Conservation (phyloP, 2,329 filamentous ascomycete genomes). For the Colletotrichum tropicale region DNA sequence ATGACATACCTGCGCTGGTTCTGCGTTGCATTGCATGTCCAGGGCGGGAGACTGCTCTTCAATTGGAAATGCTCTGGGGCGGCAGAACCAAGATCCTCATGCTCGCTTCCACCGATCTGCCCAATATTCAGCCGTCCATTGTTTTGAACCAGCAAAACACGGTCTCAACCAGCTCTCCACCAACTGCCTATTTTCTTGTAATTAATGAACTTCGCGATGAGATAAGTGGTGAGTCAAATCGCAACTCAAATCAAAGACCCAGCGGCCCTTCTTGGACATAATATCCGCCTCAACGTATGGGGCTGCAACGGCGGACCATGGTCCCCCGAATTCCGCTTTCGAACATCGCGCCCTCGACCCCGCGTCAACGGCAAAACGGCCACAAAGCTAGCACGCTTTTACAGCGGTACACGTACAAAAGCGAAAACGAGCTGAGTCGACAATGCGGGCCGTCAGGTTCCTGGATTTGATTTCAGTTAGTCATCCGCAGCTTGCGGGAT, state of each 20-base stretch:
- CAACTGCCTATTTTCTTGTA: neutral
- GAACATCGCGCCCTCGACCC: neutral
- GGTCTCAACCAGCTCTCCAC: neutral
- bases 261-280: neutral
- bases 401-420: neutral
- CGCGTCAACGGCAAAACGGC: neutral
- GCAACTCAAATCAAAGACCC: neutral
- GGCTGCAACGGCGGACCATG: conserved; percentile 14
- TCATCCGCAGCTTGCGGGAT: neutral
- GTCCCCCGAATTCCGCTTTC: conserved; percentile 12
- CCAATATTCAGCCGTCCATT: neutral
- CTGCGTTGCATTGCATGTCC: neutral
- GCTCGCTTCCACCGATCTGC: neutral
- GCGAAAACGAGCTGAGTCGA: neutral
- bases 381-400: neutral
- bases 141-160: neutral
- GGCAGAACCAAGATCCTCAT: neutral
- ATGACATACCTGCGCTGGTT: neutral
- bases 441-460: neutral
- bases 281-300: neutral
- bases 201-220: neutral
- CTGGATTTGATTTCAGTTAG: neutral
- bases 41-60: neutral
- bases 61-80: neutral
- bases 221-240: neutral